Conservation (phyloP, 306 rosid genomes). For the Neltuma alba region DNA sequence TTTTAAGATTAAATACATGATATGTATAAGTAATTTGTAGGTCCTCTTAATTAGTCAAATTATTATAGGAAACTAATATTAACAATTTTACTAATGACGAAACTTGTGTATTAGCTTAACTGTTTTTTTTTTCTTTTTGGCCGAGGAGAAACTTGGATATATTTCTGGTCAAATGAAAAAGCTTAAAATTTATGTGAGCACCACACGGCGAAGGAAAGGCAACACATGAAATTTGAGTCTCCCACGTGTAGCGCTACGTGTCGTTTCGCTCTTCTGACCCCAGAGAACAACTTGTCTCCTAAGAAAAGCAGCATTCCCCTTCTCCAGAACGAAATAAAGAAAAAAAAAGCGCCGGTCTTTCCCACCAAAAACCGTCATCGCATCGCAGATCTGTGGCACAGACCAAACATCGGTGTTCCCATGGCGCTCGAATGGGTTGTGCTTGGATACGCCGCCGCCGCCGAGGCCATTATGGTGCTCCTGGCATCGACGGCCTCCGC, state of each 20-base stretch:
- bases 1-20: no score
- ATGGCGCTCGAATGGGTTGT: constrained; percentile 99
- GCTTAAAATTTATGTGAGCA: no score
- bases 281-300: neutral
- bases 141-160: no score
- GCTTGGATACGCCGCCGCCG: constrained; percentile 91
- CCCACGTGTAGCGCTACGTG: constrained; percentile 28
- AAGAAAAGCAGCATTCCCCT: constrained; percentile 1
- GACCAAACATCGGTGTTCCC: neutral
- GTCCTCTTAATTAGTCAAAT: no score
- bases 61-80: no score
- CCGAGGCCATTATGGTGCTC: constrained; percentile 93
- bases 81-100: no score
- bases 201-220: no score
- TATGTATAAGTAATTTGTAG: no score
- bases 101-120: no score
- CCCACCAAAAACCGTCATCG: neutral
- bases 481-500: constrained; percentile 86
- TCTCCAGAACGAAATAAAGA: no score
- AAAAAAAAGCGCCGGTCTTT: constrained; percentile 3
- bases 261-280: neutral
- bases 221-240: neutral
- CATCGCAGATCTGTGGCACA: constrained; percentile 8
- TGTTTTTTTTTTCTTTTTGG: no score
- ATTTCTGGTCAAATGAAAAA: no score